These are phyloP conservation scores for Diospyros kaki DNA, from an alignment of 148 eudicot genomes.

Conservation along the genomic window DNA sequence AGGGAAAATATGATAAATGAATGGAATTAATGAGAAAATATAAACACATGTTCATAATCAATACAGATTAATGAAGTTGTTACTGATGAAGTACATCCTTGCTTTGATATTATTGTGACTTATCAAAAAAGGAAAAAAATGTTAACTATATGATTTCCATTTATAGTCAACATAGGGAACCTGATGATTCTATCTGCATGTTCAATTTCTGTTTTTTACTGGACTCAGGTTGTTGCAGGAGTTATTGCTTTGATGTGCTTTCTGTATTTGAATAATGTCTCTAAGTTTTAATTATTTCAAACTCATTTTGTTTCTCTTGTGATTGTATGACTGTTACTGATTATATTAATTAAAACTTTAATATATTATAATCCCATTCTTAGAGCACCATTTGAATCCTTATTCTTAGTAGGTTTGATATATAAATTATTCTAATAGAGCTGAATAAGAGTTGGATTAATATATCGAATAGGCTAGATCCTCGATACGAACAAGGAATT, in stretches of 20 bases:
- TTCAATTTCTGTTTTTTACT: constrained; percentile 9
- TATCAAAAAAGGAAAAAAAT: too few species aligned
- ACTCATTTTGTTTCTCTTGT: too few species aligned
- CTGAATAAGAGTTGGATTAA: too few species aligned
- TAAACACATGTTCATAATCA: not conserved
- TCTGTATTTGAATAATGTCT: not conserved
- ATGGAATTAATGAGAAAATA: not conserved
- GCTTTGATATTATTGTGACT: not conserved
- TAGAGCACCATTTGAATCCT: too few species aligned
- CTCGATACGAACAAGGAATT: too few species aligned
- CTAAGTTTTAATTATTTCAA: constrained; percentile 14
- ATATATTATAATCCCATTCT: too few species aligned
- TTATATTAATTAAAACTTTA: too few species aligned
- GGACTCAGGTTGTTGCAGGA: not conserved
- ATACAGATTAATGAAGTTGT: not conserved
- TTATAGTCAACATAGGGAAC: constrained; percentile 1
- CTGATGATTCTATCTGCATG: constrained; percentile 1
- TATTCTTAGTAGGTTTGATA: too few species aligned
- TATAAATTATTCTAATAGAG: too few species aligned
- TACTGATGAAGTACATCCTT: not conserved
- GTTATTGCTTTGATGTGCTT: not conserved
- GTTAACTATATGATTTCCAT: not conserved
- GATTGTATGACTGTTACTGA: too few species aligned
- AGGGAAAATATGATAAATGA: not conserved
- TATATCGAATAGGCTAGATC: too few species aligned